Evolutionary conservation across 2,329 filamentous ascomycete species (phyloP).

Genomic region (Cylindrodendrum hubeiense): DNA sequence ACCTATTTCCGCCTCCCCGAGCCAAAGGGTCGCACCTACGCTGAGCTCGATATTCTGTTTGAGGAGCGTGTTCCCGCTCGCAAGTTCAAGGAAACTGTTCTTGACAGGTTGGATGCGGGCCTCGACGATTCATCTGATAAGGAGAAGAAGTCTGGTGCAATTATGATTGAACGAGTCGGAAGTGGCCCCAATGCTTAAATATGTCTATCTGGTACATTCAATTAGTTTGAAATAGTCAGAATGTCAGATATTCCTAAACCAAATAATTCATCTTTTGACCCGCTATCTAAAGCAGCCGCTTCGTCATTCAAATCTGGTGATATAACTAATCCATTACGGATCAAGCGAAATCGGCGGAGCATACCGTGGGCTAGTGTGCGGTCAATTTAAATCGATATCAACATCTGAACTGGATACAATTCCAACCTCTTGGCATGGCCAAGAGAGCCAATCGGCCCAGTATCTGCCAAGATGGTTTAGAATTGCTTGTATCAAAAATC

Average conservation of each 20-base stretch:
- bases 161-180: conserved; percentile 16
- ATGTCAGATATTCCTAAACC: background rate
- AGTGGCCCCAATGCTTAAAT: background rate
- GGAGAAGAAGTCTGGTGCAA: conserved; percentile 35
- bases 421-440: too few relatives aligned
- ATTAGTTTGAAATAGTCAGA: background rate
- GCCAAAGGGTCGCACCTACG: conserved; percentile 65
- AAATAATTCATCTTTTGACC: background rate
- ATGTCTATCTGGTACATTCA: background rate
- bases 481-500: background rate
- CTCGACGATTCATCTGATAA: conserved; percentile 22
- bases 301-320: too few relatives aligned
- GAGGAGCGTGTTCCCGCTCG: conserved; percentile 57
- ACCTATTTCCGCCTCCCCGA: conserved; percentile 67
- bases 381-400: too few relatives aligned
- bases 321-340: too few relatives aligned
- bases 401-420: too few relatives aligned
- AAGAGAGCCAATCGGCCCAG: background rate
- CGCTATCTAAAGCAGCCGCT: too few relatives aligned
- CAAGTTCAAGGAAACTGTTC: conserved; percentile 52
- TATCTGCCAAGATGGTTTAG: background rate
- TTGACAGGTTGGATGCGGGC: conserved; percentile 44
- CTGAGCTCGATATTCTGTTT: conserved; percentile 69
- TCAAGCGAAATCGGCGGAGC: too few relatives aligned
- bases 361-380: too few relatives aligned